phyloP scores from a whole-genome alignment of 768 basidiomycete species.

The Tylopilus subfusipes region DNA sequence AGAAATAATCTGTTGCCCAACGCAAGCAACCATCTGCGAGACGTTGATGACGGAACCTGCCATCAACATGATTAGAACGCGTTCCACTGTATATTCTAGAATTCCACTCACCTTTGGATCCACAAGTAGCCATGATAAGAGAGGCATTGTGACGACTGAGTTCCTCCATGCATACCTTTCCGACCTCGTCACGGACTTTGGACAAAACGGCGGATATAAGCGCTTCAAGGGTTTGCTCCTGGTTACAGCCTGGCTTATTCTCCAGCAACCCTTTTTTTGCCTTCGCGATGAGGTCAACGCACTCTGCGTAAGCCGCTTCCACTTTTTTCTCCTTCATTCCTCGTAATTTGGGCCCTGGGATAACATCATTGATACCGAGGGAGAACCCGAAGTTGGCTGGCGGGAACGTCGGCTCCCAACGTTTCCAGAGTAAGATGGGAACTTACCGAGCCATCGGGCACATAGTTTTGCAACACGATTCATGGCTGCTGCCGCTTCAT shows the following conservation, averaged over 20 bases:
- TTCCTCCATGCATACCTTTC: constrained; percentile 97
- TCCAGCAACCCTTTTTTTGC: constrained; percentile 91
- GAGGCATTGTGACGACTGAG: constrained; percentile 97
- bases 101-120: constrained; percentile 78
- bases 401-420: constrained; percentile 2
- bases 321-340: constrained; percentile 82
- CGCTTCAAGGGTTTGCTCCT: constrained; percentile 97
- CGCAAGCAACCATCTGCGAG: constrained; percentile 99
- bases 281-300: constrained; percentile 79
- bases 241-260: constrained; percentile 96
- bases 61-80: constrained; percentile 1
- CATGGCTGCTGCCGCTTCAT: constrained; percentile 95
- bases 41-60: constrained; percentile 99
- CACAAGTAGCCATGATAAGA: constrained; percentile 98
- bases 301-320: constrained; percentile 82
- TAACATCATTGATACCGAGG: constrained; percentile 97
- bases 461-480: constrained; percentile 93
- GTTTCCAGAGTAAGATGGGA: not conserved
- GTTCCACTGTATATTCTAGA: not conserved
- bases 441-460: constrained; percentile 85
- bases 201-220: constrained; percentile 91
- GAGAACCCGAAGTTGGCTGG: constrained; percentile 98
- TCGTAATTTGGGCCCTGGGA: constrained; percentile 83
- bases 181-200: constrained; percentile 92
- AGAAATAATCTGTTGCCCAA: constrained; percentile 98